Base-by-base conservation (phyloP, 75 land plant species). In the Selaginella tamariscina region DNA sequence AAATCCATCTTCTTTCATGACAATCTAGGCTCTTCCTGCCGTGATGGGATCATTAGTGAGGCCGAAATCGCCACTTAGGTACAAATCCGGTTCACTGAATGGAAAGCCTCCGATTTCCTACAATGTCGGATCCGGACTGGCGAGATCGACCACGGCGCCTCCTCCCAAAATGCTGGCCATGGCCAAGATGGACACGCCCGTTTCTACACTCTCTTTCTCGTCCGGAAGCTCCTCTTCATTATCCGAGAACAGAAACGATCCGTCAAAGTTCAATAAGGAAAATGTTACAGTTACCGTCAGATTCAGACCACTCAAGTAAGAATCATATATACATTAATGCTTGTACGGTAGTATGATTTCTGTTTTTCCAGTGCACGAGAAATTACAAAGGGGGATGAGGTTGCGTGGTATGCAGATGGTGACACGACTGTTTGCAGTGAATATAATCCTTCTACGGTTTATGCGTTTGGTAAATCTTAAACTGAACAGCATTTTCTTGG, bases 371-470 rank as follows among this genome's bases (percentile, higher is more conserved):
- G 99, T 77, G 79, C 82, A 55, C 72, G 90, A 59, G 96, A 90
- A 69, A 90, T 90, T 69, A 85, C 84, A 1, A 79, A 85, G 65
- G 96, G 96, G 18, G 96, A 90, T 77, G 96, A 90, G 69, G 74
- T 86, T 32, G 84, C 96, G 1, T 90, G 96, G 96, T 90, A 86
- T 77, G 90, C 90, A 13, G 90, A 90, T 74, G 96, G 96, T 5
- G 96, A 90, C 57, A 85, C 82, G 5, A 83, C 88, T 56, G 87
- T 90, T 1, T 60, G 90, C 31, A 90, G 78, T 32, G 96, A 86
- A 64, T 71, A 82, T 44, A 86, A 86, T 77, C 78, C 83, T 28
- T 75, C 86, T 0, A 74, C 86, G 62, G 90, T 79, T 0, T 90
- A 86, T 77, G 96, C 90, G 0, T 90, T 82, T 73, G 96, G 96